Conservation (phyloP, 2,329 filamentous ascomycete genomes). For the Botrytis porri region DNA sequence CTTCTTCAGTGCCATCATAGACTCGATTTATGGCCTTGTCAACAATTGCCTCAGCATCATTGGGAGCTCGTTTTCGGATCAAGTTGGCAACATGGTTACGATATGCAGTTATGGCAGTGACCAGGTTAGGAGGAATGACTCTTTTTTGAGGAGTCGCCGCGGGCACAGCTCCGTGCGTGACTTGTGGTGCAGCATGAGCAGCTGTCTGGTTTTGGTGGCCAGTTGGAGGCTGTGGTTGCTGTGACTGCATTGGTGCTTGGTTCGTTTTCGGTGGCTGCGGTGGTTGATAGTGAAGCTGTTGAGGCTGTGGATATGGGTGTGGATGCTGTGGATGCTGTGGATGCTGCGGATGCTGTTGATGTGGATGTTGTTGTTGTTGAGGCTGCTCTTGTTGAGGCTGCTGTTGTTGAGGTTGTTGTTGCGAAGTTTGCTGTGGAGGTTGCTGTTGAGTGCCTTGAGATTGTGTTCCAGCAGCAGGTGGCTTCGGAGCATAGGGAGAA, state of each 20-base stretch:
- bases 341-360: neutral
- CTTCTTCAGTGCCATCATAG: slow-evolving; percentile 29
- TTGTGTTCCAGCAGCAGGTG: slow-evolving; percentile 23
- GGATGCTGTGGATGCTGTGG: slow-evolving; percentile 18
- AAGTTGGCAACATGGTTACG: slow-evolving; percentile 27
- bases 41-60: slow-evolving; percentile 34
- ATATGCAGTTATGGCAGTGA: slow-evolving; percentile 30
- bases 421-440: neutral
- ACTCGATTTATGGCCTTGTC: slow-evolving; percentile 36
- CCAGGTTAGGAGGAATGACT: neutral
- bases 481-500: slow-evolving; percentile 39
- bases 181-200: neutral
- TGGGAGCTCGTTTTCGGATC: slow-evolving; percentile 24
- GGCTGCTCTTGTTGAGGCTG: slow-evolving; percentile 2
- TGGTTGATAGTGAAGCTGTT: slow-evolving; percentile 21
- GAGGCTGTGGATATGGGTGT: slow-evolving; percentile 11
- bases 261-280: slow-evolving; percentile 13
- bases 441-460: slow-evolving; percentile 17
- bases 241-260: neutral
- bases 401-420: slow-evolving; percentile 8
- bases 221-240: slow-evolving; percentile 1
- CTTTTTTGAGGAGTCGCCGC: neutral
- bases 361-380: neutral
- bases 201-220: slow-evolving; percentile 6
- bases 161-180: neutral